Conservation (phyloP, 2,329 filamentous ascomycete genomes). For the Pezicula carpinea region DNA sequence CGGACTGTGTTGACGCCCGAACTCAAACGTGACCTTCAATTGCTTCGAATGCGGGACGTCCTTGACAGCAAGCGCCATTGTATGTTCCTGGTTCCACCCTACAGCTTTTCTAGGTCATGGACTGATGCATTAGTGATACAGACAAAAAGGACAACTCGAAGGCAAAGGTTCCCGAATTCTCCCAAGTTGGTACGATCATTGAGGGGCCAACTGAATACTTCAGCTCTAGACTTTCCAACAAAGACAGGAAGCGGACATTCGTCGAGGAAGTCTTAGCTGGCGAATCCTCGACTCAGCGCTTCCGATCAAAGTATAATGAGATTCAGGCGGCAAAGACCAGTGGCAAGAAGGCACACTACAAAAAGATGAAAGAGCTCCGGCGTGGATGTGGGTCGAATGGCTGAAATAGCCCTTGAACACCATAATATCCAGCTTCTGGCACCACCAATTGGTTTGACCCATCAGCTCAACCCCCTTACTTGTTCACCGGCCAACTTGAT, state of each 20-base stretch:
- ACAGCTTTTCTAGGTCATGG: not conserved
- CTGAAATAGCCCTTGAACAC: not conserved
- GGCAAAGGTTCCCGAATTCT: constrained; percentile 68
- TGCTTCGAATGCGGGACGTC: constrained; percentile 83
- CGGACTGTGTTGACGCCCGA: constrained; percentile 79
- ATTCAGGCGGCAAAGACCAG: constrained; percentile 79
- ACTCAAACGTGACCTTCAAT: constrained; percentile 82
- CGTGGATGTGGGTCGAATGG: constrained; percentile 11
- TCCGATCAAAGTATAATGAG: constrained; percentile 82
- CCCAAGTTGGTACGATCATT: constrained; percentile 82
- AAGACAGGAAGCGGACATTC: constrained; percentile 81
- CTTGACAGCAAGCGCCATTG: constrained; percentile 71
- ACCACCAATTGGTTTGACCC: too few relatives aligned
- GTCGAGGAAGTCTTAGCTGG: constrained; percentile 76
- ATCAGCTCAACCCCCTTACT: too few relatives aligned
- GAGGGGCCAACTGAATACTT: constrained; percentile 87
- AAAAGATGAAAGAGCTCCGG: constrained; percentile 63
- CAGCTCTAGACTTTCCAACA: constrained; percentile 75
- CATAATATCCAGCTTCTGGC: too few relatives aligned
- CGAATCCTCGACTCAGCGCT: constrained; percentile 62
- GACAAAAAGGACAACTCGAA: constrained; percentile 65
- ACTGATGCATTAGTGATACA: not conserved
- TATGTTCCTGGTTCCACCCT: not conserved
- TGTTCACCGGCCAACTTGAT: too few relatives aligned
- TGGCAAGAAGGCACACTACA: constrained; percentile 87